These are phyloP conservation scores for Rhizopogon sp. DNA, from an alignment of 768 basidiomycete genomes.

Conservation along the genomic window DNA sequence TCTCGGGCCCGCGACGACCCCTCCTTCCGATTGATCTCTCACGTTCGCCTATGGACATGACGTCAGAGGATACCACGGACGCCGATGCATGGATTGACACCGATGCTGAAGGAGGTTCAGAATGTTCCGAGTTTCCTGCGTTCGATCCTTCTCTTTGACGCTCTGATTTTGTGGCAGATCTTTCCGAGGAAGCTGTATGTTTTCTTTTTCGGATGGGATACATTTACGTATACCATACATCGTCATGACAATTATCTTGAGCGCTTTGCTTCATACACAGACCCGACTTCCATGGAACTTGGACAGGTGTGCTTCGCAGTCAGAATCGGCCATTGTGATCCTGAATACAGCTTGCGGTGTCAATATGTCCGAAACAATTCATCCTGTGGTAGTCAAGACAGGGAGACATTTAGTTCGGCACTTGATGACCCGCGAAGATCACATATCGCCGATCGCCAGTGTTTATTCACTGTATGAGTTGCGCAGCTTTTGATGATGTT, in stretches of 20 bases:
- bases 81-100: slow-evolving; percentile 36
- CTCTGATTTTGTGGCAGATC: background rate
- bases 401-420: too few species aligned
- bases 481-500: too few species aligned
- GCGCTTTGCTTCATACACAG: background rate
- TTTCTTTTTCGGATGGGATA: too few species aligned
- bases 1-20: slow-evolving; percentile 3
- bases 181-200: background rate
- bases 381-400: too few species aligned
- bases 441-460: too few species aligned
- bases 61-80: slow-evolving; percentile 14
- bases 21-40: slow-evolving; percentile 5
- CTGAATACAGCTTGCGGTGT: too few species aligned
- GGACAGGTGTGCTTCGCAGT: too few species aligned
- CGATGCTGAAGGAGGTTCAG: slow-evolving; percentile 30
- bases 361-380: too few species aligned
- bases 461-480: too few species aligned
- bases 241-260: background rate
- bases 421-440: too few species aligned
- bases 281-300: too few species aligned
- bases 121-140: slow-evolving; percentile 7
- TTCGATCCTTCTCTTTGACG: slow-evolving; percentile 7
- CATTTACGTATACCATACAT: background rate
- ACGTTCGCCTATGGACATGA: background rate
- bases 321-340: too few species aligned